Evolutionary conservation across 345 rosid species (phyloP), one percentile per base, ranked within the genome.

Genomic region (Gossypium rotundifolium): DNA sequence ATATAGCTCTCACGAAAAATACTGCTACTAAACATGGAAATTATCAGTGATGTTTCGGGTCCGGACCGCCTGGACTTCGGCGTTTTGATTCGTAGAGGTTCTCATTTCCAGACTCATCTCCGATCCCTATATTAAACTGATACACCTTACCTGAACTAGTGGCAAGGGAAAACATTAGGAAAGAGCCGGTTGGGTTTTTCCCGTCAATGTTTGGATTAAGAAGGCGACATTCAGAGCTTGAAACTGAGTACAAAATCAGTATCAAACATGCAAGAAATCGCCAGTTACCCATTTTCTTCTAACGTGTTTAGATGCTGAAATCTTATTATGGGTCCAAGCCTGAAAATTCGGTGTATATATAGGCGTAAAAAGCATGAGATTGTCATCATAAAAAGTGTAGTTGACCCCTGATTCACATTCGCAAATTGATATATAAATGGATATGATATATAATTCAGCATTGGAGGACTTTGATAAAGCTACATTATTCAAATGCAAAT

Each of bases 51-150:
- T 77, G 83, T 1, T 62, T 46, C 3, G 77, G 75, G n/a, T 77
- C 80, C 6, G 80, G 83, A 69, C 79, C 83, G 6, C 75, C 77
- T 7, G 83, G 83, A 48, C 83, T 80, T 49, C 9, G 14, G n/a
- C 83, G 71, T 22, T 80, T 76, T 17, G 83, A 61, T 22, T 77
- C 63, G 14, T 18, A 42, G 0, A 22, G 25, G 11, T 40, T 54
- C 66, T 63, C 18, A 10, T 74, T 11, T 42, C 2, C 44, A 9
- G 13, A 20, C 40, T 68, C 25, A 22, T 16, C 11, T 20, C 9
- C 20, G 16, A 23, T 16, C 53, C n/a, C 17, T 44, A 51, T 2
- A 7, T 53, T n/a, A 42, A 59, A 71, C 27, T 8, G 64, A 42
- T 58, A 73, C 48, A 73, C 25, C 55, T 29, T 46, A 48, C 76